Conservation (phyloP, 176 grass and related monocot genomes). For the Carex pumila region DNA sequence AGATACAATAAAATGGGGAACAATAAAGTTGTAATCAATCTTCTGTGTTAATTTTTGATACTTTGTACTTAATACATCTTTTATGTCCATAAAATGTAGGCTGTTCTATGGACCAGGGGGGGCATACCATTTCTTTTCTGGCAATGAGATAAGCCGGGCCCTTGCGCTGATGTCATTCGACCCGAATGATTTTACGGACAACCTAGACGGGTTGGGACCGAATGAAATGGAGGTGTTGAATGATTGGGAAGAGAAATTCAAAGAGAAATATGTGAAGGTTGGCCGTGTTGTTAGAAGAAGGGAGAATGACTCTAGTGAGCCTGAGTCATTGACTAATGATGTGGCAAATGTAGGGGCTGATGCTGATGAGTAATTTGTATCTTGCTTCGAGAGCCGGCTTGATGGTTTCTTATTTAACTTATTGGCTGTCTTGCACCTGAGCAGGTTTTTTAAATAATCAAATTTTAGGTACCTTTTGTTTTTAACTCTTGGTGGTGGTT, state of each 20-base stretch:
- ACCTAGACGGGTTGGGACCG: constrained; percentile 54
- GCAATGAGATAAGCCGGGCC: constrained; percentile 73
- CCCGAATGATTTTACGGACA: constrained; percentile 58
- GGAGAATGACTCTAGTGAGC: neutral
- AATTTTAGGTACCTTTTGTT: neutral
- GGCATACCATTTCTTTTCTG: constrained; percentile 81
- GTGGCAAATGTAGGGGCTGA: neutral
- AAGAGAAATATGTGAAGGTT: constrained; percentile 72
- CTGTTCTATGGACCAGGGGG: constrained; percentile 88
- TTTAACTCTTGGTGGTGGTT: neutral
- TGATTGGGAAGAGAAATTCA: constrained; percentile 91
- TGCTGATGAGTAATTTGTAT: neutral
- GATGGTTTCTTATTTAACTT: neutral
- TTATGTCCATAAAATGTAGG: constrained; percentile 25
- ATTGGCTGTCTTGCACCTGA: neutral
- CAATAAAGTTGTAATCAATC: neutral
- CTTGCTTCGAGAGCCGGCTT: neutral
- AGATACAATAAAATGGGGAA: neutral
- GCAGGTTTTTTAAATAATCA: neutral
- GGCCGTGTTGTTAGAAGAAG: constrained; percentile 31
- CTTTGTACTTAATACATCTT: neutral
- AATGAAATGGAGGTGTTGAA: constrained; percentile 74
- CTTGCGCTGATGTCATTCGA: constrained; percentile 96
- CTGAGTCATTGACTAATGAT: neutral
- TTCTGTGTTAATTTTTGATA: neutral